A percentile compares a stretch with the other conserved stretches of the same genome.
phyloP scores from a whole-genome alignment of 805 yeast species.

The Isabelozyma gotoi region DNA sequence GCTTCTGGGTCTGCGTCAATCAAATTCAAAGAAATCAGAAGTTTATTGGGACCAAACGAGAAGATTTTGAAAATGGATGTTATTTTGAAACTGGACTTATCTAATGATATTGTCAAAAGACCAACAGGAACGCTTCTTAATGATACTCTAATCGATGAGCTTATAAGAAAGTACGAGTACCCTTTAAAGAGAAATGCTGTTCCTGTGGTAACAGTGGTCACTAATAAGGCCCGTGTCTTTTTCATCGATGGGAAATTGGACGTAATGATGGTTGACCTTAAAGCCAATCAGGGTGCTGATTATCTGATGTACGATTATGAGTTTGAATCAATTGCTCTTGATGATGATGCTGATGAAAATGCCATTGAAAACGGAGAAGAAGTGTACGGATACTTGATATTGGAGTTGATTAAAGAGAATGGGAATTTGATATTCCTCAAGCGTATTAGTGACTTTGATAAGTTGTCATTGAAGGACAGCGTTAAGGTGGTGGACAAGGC shows the following conservation, averaged over 20 bases:
- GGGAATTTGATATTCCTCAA: conserved; percentile 55
- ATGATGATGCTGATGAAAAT: conserved; percentile 17
- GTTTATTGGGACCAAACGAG: conserved; percentile 30
- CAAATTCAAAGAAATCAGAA: conserved; percentile 33
- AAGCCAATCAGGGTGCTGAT: conserved; percentile 42
- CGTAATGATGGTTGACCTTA: conserved; percentile 39
- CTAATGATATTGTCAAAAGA: conserved; percentile 20
- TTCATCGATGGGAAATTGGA: conserved; percentile 34
- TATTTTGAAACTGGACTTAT: conserved; percentile 35
- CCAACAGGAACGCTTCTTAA: conserved; percentile 18
- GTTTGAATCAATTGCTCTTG: conserved; percentile 44
- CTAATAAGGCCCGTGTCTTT: conserved; percentile 41
- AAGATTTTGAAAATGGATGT: conserved; percentile 41
- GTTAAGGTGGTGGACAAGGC: conserved; percentile 29
- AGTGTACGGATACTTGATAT: conserved; percentile 59
- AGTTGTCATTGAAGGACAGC: conserved; percentile 18
- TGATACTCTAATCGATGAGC: conserved; percentile 30
- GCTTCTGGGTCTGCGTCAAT: conserved; percentile 9
- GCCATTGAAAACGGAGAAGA: conserved; percentile 35
- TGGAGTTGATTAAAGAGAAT: conserved; percentile 59
- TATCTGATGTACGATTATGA: conserved; percentile 82
- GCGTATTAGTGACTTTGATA: conserved; percentile 37
- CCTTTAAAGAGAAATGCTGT: conserved; percentile 18
- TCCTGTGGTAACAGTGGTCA: conserved; percentile 38
- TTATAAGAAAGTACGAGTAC: conserved; percentile 23